phyloP scores from a whole-genome alignment of 1,284 basidiomycete genomes.

The Tilletia walkeri region DNA sequence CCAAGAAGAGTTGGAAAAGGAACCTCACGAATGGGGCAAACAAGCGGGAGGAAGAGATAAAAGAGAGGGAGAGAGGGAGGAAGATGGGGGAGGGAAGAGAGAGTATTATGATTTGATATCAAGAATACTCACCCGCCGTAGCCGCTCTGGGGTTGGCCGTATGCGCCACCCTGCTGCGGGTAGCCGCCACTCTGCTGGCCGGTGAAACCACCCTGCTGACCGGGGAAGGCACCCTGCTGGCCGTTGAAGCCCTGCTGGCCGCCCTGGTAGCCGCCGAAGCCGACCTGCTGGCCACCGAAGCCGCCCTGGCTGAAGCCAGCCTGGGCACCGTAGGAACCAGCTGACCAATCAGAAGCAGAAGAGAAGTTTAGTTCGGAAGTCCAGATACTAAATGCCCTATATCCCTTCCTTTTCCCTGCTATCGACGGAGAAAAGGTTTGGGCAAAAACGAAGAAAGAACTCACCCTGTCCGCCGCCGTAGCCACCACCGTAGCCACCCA shows the following conservation, averaged over 20 bases:
- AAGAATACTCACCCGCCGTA: slow-evolving; percentile 21
- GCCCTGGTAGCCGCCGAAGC: slow-evolving; percentile 37
- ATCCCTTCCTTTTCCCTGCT: no score
- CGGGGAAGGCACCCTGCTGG: slow-evolving; percentile 20
- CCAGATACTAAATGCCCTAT: no score
- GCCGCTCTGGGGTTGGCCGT: slow-evolving; percentile 30
- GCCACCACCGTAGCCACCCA: slow-evolving; percentile 52
- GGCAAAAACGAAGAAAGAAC: neutral
- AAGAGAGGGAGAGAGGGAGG: no score
- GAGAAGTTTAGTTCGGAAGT: no score
- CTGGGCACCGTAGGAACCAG: slow-evolving; percentile 10
- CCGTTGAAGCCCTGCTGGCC: slow-evolving; percentile 20
- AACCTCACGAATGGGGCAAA: no score
- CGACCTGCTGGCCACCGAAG: slow-evolving; percentile 31
- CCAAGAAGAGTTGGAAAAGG: no score
- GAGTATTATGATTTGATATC: no score
- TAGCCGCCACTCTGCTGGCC: slow-evolving; percentile 42
- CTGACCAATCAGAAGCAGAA: neutral
- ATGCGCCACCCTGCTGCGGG: slow-evolving; percentile 34
- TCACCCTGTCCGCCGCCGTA: slow-evolving; percentile 16
- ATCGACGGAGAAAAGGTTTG: no score
- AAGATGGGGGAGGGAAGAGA: no score
- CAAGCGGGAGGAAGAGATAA: no score
- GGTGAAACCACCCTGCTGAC: slow-evolving; percentile 30
- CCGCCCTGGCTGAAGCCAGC: slow-evolving; percentile 45